phyloP scores from a whole-genome alignment of 495 filamentous ascomycete species.

The Penicillium cataractarum region DNA sequence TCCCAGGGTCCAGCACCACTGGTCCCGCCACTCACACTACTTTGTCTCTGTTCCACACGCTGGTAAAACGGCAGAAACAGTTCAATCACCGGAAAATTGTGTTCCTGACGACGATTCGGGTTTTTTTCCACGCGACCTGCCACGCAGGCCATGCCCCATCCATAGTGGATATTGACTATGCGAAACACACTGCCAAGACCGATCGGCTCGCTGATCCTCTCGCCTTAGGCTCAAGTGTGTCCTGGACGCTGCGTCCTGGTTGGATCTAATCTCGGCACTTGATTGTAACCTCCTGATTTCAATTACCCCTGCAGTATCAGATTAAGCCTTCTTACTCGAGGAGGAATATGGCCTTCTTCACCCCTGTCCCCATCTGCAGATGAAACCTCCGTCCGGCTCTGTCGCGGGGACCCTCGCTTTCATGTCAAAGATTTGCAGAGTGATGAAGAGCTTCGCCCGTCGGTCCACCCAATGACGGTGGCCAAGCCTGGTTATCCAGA shows the following conservation, averaged over 20 bases:
- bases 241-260: not conserved
- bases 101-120: not conserved
- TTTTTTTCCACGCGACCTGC: not conserved
- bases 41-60: not conserved
- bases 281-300: not conserved
- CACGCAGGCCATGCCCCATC: not conserved
- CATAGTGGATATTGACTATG: not conserved
- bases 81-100: not conserved
- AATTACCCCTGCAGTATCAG: not conserved
- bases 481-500: conserved; percentile 15
- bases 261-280: conserved; percentile 6
- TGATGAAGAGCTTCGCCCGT: conserved; percentile 2
- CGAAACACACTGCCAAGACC: not conserved
- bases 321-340: not conserved
- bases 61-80: not conserved
- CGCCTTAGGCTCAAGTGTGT: not conserved
- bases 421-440: not conserved
- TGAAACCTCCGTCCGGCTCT: conserved; percentile 1
- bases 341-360: conserved; percentile 1
- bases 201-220: conserved; percentile 14
- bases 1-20: not conserved
- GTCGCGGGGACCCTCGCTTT: not conserved
- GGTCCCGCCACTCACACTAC: conserved; percentile 4
- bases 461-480: conserved; percentile 15
- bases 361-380: conserved; percentile 1